Evolutionary conservation across 1,284 basidiomycete species (phyloP), one percentile per base, ranked within the genome.

Genomic region (Coniferiporia weirii): DNA sequence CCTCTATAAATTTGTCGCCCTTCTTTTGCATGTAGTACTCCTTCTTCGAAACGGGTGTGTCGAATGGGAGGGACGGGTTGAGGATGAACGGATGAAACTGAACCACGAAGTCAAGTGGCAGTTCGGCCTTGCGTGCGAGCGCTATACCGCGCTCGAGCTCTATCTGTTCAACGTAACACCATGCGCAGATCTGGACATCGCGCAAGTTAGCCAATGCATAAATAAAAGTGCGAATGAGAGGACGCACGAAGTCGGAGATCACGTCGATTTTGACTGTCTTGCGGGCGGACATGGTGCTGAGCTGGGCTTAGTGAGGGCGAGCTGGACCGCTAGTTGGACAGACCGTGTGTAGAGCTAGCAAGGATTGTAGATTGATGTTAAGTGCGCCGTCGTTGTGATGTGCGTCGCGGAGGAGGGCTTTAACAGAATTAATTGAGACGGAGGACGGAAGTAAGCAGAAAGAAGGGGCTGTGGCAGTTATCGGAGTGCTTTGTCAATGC

Each of bases 31-130:
- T 57, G 68, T 84, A 79, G 66, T 79, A 81, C 53, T 78, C 79
- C 9, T 67, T 68, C 68, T 79, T 82, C 62, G 77, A 75, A n/a
- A 80, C 66, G 27, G 74, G 71, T 15, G 75, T 68, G 62, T 75
- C 73, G 45, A 78, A 75, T 9, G 77, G 72, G 49, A 83, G 73
- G 53, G 75, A 74, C 27, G 78, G 61, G 66, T 81, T 75, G 67
- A 92, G 79, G 59, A 87, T 74, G 76, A 85, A 93, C 0, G 91
- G 91, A 63, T 87, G 75, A 70, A 88, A 88, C 64, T 89, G 84
- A 69, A 93, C 73, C 61, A 87, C 80, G 74, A 93, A 89, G 9
- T 75, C 70, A 59, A 90, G 66, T 3, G 85, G 83, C 1, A 87
- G 80, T 62, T 84, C 78, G 62, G 77, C 73, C 68, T 80, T 84